Base-by-base conservation (phyloP, 2,329 filamentous ascomycete species). In the Aspergillus unguis region DNA sequence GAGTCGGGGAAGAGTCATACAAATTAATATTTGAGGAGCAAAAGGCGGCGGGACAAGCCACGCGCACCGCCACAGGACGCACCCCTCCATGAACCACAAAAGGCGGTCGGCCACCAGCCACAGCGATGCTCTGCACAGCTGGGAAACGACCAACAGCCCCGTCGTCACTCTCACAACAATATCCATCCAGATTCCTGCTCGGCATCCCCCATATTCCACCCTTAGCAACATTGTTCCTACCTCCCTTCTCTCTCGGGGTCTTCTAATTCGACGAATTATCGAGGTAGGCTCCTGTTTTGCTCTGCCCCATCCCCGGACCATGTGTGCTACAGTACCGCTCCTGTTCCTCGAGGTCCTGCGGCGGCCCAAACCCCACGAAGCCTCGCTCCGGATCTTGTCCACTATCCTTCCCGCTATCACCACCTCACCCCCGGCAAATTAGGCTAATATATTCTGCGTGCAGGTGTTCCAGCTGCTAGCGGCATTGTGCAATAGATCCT, bases 321-420 rank as follows among this genome's bases (percentile, higher is more conserved):
- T 62, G 63, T 67, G 64, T 60, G 61, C 55, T 60, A 17, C 17
- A 17, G 17, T 17, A 17, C 17, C 17, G 17, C 17, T 29, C 52
- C 59, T 36, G 54, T 52, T 60, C 44, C 58, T 56, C 59, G 55
- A 57, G 58, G 61, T 60, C 55, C 64, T 65, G 66, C 64, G 64
- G 65, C 67, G 57, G 61, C 65, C 66, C 66, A 68, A 65, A 65
- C 67, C 68, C 68, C 67, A 68, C 68, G 66, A 68, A 70, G 65
- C 66, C 64, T 68, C 68, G 56, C 62, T 62, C 64, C 61, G 61
- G 60, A 47, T 48, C 53, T 55, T 5, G 36, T 38, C 36, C 54
- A 58, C 44, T 58, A 58, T 57, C 60, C 61, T 64, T 66, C 61
- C 56, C 55, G 57, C 59, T 63, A 58, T 54, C 60, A 60, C 58